phyloP scores from a whole-genome alignment of 768 basidiomycete species.

The Termitomyces eurrhizus region DNA sequence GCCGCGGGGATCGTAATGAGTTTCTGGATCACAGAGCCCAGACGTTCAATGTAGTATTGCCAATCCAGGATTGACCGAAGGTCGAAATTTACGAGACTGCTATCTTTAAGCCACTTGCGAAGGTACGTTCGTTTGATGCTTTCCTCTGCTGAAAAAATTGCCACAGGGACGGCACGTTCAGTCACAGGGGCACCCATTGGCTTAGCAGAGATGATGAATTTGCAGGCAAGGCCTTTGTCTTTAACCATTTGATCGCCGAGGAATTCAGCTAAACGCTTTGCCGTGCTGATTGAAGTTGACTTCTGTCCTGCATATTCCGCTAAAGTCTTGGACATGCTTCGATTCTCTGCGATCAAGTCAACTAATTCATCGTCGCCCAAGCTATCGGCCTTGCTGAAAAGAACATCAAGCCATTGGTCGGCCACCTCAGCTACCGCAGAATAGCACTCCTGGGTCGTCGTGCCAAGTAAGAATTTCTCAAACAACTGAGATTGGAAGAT shows the following conservation, averaged over 20 bases:
- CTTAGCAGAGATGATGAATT: conserved; percentile 96
- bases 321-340: conserved; percentile 95
- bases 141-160: conserved; percentile 96
- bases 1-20: conserved; percentile 99
- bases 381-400: conserved; percentile 82
- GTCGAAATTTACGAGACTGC: conserved; percentile 81
- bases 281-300: conserved; percentile 97
- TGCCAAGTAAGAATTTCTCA: conserved; percentile 92
- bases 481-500: conserved; percentile 99
- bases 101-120: conserved; percentile 96
- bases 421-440: conserved; percentile 90
- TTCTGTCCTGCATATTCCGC: conserved; percentile 97
- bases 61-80: conserved; percentile 94
- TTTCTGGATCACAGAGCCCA: conserved; percentile 98
- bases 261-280: conserved; percentile 92
- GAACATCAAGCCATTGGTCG: conserved; percentile 95
- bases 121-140: conserved; percentile 86
- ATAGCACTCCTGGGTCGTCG: conserved; percentile 94
- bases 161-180: conserved; percentile 93
- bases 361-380: conserved; percentile 90
- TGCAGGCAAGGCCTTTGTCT: conserved; percentile 98
- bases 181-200: conserved; percentile 94
- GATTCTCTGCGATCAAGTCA: conserved; percentile 96
- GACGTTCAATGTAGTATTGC: conserved; percentile 96
- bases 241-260: conserved; percentile 98